Evolutionary conservation across 805 yeast genomes (phyloP).

Genomic region (Candida sonorensis): DNA sequence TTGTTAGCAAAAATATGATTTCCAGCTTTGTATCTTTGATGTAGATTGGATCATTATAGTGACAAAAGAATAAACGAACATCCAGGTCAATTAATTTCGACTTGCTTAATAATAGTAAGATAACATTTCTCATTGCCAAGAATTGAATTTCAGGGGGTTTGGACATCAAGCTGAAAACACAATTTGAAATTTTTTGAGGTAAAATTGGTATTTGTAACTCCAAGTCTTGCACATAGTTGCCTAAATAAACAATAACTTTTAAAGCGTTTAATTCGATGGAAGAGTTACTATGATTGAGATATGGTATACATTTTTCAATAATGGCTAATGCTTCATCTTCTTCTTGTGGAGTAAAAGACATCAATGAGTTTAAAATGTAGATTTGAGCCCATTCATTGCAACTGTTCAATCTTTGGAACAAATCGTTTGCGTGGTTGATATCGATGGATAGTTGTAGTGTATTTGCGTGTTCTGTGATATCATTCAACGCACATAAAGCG

Average conservation of each 20-base stretch:
- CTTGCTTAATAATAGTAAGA: slow-evolving; percentile 61
- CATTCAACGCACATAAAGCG: slow-evolving; percentile 60
- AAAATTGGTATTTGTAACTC: slow-evolving; percentile 49
- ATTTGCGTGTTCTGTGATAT: slow-evolving; percentile 52
- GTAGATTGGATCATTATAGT: slow-evolving; percentile 79
- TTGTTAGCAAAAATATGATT: slow-evolving; percentile 73
- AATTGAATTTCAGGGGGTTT: slow-evolving; percentile 83
- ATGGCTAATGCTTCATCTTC: slow-evolving; percentile 59
- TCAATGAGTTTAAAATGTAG: slow-evolving; percentile 55
- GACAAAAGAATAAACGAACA: slow-evolving; percentile 76
- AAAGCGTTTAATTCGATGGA: slow-evolving; percentile 75
- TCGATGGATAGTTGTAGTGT: slow-evolving; percentile 49
- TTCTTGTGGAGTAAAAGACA: slow-evolving; percentile 64
- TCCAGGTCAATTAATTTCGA: slow-evolving; percentile 56
- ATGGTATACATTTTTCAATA: slow-evolving; percentile 60
- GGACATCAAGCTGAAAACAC: slow-evolving; percentile 60
- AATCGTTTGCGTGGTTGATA: slow-evolving; percentile 35
- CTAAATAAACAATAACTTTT: slow-evolving; percentile 61
- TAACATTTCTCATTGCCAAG: slow-evolving; percentile 72
- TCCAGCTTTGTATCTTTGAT: slow-evolving; percentile 88
- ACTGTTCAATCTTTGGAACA: slow-evolving; percentile 33
- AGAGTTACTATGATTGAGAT: slow-evolving; percentile 73
- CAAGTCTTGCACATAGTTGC: slow-evolving; percentile 60
- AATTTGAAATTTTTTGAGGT: slow-evolving; percentile 55
- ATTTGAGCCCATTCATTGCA: slow-evolving; percentile 73